phyloP scores from a whole-genome alignment of 495 filamentous ascomycete genomes.

The Oleoguttula mirabilis region DNA sequence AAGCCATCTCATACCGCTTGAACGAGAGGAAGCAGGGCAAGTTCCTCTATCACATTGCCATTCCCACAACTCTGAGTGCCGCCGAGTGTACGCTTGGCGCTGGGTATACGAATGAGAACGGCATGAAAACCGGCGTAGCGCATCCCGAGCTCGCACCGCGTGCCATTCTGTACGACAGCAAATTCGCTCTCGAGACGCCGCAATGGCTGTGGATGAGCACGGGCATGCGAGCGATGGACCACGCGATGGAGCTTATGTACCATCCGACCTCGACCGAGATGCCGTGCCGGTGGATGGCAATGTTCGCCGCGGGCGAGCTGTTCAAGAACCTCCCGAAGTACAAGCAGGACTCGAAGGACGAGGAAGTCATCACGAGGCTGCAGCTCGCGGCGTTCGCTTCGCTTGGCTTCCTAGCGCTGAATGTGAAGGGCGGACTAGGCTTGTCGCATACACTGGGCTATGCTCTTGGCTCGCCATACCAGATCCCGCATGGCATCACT shows the following conservation, averaged over 20 bases:
- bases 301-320: slow-evolving; percentile 31
- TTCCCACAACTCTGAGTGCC: slow-evolving; percentile 40
- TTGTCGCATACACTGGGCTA: slow-evolving; percentile 37
- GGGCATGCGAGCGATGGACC: slow-evolving; percentile 37
- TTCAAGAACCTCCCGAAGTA: slow-evolving; percentile 35
- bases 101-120: slow-evolving; percentile 33
- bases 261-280: slow-evolving; percentile 38
- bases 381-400: slow-evolving; percentile 36
- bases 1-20: slow-evolving; percentile 34
- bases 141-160: slow-evolving; percentile 28
- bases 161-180: slow-evolving; percentile 36
- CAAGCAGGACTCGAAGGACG: slow-evolving; percentile 31
- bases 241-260: slow-evolving; percentile 38
- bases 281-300: slow-evolving; percentile 29
- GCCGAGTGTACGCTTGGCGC: slow-evolving; percentile 36
- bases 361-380: slow-evolving; percentile 34
- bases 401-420: slow-evolving; percentile 33
- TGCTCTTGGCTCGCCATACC: slow-evolving; percentile 38
- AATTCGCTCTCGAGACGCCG: slow-evolving; percentile 35
- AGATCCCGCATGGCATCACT: slow-evolving; percentile 41
- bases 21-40: slow-evolving; percentile 30
- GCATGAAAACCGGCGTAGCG: slow-evolving; percentile 32
- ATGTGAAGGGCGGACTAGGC: slow-evolving; percentile 35
- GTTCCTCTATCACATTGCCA: slow-evolving; percentile 36
- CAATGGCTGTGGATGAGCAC: slow-evolving; percentile 33